A percentile compares a stretch with the other conserved stretches of the same genome.
Conservation (phyloP, 208 protist species). For the Lotmaria passim region DNA sequence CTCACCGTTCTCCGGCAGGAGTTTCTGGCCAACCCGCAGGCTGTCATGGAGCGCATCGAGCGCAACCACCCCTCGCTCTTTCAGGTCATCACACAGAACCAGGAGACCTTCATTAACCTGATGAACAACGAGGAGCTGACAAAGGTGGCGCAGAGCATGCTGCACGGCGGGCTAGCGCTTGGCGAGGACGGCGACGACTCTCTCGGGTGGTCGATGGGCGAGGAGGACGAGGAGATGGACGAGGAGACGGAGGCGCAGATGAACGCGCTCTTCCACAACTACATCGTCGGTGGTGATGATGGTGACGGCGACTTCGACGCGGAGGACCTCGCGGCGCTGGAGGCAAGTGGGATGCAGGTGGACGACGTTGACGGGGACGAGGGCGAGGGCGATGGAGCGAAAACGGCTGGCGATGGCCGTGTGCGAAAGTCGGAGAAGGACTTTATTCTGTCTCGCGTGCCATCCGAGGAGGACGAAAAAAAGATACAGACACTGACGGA, state of each 20-base stretch:
- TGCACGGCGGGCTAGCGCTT: conserved; percentile 28
- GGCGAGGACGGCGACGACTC: conserved; percentile 18
- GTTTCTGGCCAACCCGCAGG: conserved; percentile 75
- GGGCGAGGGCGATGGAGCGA: conserved; percentile 31
- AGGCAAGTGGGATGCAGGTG: conserved; percentile 37
- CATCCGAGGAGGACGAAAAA: conserved; percentile 75
- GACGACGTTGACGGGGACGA: conserved; percentile 27
- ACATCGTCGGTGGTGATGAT: conserved; percentile 11
- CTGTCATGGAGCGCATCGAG: conserved; percentile 76
- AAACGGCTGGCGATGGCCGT: conserved; percentile 8
- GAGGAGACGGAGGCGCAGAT: conserved; percentile 42
- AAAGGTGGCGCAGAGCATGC: conserved; percentile 37
- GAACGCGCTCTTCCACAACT: conserved; percentile 21
- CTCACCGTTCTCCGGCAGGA: conserved; percentile 77
- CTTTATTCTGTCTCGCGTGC: conserved; percentile 60
- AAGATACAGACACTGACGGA: conserved; percentile 87
- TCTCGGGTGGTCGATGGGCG: conserved; percentile 30
- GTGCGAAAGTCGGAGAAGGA: conserved; percentile 38
- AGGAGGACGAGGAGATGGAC: conserved; percentile 36
- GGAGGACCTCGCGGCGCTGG: conserved; percentile 25
- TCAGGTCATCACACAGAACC: conserved; percentile 78
- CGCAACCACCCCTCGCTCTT: conserved; percentile 73
- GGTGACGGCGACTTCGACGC: conserved; percentile 23
- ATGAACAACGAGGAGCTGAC: conserved; percentile 81
- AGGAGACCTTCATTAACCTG: conserved; percentile 76